Evolutionary conservation across 345 rosid species (phyloP).

Genomic region (Firmiana major): DNA sequence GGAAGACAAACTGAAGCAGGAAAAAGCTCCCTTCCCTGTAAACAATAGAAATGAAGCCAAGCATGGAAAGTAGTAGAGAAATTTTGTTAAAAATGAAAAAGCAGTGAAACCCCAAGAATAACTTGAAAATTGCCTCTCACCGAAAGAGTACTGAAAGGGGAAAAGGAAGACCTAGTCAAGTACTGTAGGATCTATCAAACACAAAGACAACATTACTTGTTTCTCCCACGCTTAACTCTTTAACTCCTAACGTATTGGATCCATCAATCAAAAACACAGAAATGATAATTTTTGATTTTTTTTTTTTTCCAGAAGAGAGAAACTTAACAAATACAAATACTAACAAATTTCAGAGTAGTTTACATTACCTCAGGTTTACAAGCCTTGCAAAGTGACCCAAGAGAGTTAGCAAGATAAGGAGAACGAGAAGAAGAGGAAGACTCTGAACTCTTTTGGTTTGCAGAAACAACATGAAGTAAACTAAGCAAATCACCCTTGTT

Average conservation of each 20-base stretch:
- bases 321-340: not conserved
- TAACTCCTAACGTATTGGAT: not conserved
- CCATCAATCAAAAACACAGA: not conserved
- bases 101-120: not conserved
- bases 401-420: slow-evolving; percentile 60
- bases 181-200: slow-evolving; percentile 23
- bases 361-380: slow-evolving; percentile 73
- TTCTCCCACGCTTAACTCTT: not conserved
- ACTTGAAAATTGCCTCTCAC: not conserved
- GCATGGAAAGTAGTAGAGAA: not conserved
- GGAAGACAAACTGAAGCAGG: not conserved
- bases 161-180: not conserved
- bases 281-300: not conserved
- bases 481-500: slow-evolving; percentile 81
- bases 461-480: slow-evolving; percentile 62
- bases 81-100: not conserved
- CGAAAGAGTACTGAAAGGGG: not conserved
- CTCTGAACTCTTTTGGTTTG: slow-evolving; percentile 23
- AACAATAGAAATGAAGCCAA: not conserved
- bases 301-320: not conserved
- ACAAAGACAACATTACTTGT: slow-evolving; percentile 6
- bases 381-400: slow-evolving; percentile 90
- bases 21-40: not conserved
- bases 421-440: slow-evolving; percentile 25
- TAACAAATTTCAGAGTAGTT: not conserved